Evolutionary conservation across 2,329 filamentous ascomycete species (phyloP).

Genomic region (Grosmannia clavigera): DNA sequence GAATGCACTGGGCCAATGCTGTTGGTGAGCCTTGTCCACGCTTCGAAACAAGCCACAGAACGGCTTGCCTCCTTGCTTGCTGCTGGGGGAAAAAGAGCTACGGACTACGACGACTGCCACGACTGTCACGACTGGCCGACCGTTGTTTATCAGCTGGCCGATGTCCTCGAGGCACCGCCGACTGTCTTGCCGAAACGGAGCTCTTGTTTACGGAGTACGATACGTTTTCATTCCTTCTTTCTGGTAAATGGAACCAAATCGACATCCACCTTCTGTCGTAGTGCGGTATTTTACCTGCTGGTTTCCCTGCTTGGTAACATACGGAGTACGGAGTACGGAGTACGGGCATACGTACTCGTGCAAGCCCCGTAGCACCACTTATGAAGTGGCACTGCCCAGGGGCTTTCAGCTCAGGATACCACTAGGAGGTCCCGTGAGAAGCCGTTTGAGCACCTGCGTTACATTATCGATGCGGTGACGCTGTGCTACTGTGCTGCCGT

Average conservation of each 20-base stretch:
- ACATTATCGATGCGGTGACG: too few relatives aligned
- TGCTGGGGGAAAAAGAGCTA: not conserved
- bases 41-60: too few relatives aligned
- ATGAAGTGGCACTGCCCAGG: not conserved
- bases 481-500: too few relatives aligned
- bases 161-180: too few relatives aligned
- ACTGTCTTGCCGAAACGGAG: not conserved
- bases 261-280: not conserved
- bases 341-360: not conserved
- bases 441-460: too few relatives aligned
- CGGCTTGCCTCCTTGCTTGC: not conserved
- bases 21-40: too few relatives aligned
- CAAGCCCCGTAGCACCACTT: not conserved
- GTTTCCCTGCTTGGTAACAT: not conserved
- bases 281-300: not conserved
- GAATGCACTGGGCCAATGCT: not conserved
- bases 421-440: not conserved
- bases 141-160: too few relatives aligned
- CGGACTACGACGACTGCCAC: too few relatives aligned
- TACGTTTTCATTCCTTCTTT: not conserved
- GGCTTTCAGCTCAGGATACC: not conserved
- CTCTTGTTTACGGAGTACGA: not conserved
- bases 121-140: too few relatives aligned
- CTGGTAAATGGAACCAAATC: not conserved
- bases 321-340: too few relatives aligned